Conservation (phyloP, 176 grass and related monocot genomes). For the Aegilops tauschii region DNA sequence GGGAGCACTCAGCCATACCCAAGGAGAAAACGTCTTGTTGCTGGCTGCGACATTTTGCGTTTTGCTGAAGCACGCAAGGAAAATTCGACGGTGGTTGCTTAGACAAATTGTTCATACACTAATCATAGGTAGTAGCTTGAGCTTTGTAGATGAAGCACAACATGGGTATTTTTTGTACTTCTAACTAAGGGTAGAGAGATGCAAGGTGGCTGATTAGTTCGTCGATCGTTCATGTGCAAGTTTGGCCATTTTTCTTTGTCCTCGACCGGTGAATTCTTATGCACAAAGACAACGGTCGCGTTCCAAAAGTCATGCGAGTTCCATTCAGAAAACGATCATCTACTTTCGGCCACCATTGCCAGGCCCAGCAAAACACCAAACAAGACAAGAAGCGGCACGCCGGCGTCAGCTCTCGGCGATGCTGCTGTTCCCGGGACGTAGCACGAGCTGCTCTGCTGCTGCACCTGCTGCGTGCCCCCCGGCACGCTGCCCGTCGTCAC, state of each 20-base stretch:
- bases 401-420: background rate
- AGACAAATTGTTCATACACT: conserved; percentile 26
- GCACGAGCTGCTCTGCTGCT: conserved; percentile 29
- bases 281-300: background rate
- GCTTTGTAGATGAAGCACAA: conserved; percentile 36
- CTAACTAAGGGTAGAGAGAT: background rate
- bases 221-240: background rate
- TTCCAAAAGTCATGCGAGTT: background rate
- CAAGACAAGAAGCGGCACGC: conserved; percentile 7
- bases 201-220: background rate
- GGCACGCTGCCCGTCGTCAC: conserved; percentile 34
- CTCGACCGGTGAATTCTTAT: background rate
- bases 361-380: conserved; percentile 21
- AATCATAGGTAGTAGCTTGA: conserved; percentile 15
- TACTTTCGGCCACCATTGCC: background rate
- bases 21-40: background rate
- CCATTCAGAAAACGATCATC: background rate
- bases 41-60: background rate
- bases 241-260: background rate
- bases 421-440: conserved; percentile 29
- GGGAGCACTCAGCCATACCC: background rate
- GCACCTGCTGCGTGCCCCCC: conserved; percentile 27
- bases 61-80: background rate
- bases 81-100: conserved; percentile 13
- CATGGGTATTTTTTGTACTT: background rate